phyloP scores from a whole-genome alignment of 1,139 yeast genomes.

The Pichia sp. region DNA sequence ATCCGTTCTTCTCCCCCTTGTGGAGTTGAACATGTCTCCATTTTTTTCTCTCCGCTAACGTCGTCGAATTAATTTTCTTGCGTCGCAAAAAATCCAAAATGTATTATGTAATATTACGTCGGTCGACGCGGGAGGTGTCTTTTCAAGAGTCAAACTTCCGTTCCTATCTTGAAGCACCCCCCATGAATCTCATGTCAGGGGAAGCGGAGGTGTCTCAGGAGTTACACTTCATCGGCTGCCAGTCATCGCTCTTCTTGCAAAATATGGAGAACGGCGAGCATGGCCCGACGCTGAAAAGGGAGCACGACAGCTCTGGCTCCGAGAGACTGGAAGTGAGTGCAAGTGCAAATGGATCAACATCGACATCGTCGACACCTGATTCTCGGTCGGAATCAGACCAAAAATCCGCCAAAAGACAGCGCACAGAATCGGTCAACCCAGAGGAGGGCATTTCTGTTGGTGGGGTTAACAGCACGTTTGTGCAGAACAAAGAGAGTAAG shows the following conservation, averaged over 20 bases:
- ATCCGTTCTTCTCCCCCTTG: too few relatives aligned
- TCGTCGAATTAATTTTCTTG: too few relatives aligned
- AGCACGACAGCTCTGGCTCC: background rate
- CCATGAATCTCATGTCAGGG: too few relatives aligned
- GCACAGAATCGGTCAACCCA: background rate
- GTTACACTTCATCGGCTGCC: too few relatives aligned
- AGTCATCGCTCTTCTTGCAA: too few relatives aligned
- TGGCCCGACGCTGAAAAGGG: background rate
- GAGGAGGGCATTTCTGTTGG: constrained; percentile 11
- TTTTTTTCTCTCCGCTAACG: too few relatives aligned
- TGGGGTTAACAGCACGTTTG: background rate
- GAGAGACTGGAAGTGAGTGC: background rate
- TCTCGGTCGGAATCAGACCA: background rate
- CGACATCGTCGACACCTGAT: background rate
- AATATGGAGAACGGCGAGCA: background rate
- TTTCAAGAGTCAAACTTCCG: too few relatives aligned
- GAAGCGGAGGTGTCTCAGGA: background rate
- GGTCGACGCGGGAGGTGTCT: too few relatives aligned
- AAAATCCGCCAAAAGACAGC: background rate
- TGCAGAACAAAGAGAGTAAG: background rate
- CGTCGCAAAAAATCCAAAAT: too few relatives aligned
- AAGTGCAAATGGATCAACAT: background rate
- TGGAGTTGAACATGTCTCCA: too few relatives aligned
- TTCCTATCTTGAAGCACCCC: too few relatives aligned
- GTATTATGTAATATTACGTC: too few relatives aligned